Evolutionary conservation across 805 yeast species (phyloP).

Genomic region (Yarrowia sp.): DNA sequence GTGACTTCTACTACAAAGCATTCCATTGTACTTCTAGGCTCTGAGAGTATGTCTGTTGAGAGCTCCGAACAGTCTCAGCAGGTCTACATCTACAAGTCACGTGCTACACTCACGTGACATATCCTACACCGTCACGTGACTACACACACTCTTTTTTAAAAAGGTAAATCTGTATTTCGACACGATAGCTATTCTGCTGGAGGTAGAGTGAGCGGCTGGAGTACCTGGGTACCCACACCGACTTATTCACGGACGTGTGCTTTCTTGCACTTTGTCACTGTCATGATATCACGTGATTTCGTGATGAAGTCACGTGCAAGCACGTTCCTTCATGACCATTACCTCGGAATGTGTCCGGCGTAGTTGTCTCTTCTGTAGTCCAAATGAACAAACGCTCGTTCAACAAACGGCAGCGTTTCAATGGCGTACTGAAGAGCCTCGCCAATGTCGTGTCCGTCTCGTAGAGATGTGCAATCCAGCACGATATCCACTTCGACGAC

Average conservation of each 20-base stretch:
- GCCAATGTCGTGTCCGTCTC: conserved; percentile 76
- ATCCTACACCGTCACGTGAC: too few relatives aligned
- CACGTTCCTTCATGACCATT: conserved; percentile 1
- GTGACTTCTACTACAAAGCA: too few relatives aligned
- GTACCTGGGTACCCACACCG: neutral
- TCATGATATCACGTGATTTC: neutral
- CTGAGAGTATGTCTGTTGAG: too few relatives aligned
- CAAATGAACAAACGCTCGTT: conserved; percentile 77
- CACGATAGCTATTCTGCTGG: neutral
- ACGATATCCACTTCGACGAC: conserved; percentile 77
- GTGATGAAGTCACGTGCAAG: too few relatives aligned
- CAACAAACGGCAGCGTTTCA: conserved; percentile 73
- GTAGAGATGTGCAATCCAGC: conserved; percentile 50
- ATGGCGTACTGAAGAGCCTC: conserved; percentile 79
- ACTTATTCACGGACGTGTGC: conserved; percentile 25
- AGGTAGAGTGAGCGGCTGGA: conserved; percentile 27
- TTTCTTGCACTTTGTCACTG: conserved; percentile 22
- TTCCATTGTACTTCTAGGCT: too few relatives aligned
- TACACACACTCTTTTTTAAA: too few relatives aligned
- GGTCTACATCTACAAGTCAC: too few relatives aligned
- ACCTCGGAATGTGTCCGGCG: conserved; percentile 27
- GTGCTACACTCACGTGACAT: too few relatives aligned
- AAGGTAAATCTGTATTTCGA: too few relatives aligned
- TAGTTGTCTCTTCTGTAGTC: conserved; percentile 41
- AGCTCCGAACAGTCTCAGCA: too few relatives aligned